Evolutionary conservation across 768 basidiomycete genomes (phyloP), one percentile per base, ranked within the genome.

Genomic region (Serendipita sp.): DNA sequence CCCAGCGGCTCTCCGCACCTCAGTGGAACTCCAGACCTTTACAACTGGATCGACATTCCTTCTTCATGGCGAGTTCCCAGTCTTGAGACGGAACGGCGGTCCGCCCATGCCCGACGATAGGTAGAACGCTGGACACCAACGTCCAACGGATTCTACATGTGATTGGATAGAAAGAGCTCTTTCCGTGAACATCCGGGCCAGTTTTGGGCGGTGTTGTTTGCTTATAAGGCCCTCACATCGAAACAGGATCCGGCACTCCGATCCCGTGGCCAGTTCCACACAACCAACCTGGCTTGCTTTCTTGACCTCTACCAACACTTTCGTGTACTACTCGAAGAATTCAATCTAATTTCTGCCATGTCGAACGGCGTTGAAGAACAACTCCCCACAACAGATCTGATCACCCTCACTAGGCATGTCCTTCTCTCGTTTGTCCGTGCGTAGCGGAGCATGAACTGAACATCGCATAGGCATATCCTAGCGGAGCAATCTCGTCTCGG

Each of bases 401-500:
- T 95, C 75, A 96, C 93, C 56, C 81, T 96, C 70, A 96, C 93
- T 65, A 82, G 92, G 90, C 91, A 70, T 42, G 11, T 13, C 24
- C 31, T 11, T n/a, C n/a, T n/a, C 28, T 24, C 11, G 11, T 22
- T 58, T 24, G 31, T 16, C 22, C 61, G 20, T 16, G 33, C 20
- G 33, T 11, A 14, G 5, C 34, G 34, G 34, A 5, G 34, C 26
- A 22, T 22, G 5, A 7, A 62, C 30, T 17, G 24, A 13, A 30
- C 20, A 53, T 60, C 65, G 61, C 38, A 13, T 42, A 91, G 90
- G 63, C 91, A 96, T 78, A 89, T 97, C 71, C 81, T 97, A 51
- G 78, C 78, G 62, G 88, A 91, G 70, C 92, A 95, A 74, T 74
- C 89, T 67, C 84, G 85, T 63, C 77, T 94, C 30, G 94, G 94